Conservation (phyloP, 257 asterid species). For the Striga asiatica region DNA sequence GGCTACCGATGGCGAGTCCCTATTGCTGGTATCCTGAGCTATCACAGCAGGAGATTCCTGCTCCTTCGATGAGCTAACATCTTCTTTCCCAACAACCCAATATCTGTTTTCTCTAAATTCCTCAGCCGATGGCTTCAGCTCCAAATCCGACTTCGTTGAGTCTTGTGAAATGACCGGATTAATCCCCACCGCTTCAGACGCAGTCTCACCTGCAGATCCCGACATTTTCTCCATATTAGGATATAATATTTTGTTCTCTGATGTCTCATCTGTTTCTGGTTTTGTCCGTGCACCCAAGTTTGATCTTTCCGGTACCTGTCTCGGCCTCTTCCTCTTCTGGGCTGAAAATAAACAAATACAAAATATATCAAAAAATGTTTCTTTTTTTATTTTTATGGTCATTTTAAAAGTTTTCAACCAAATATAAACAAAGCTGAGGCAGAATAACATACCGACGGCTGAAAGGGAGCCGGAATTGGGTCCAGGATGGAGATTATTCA, state of each 20-base stretch:
- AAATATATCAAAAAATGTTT: no score
- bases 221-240: slow-evolving; percentile 39
- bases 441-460: slow-evolving; percentile 73
- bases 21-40: slow-evolving; percentile 26
- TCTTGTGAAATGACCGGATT: slow-evolving; percentile 29
- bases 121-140: slow-evolving; percentile 24
- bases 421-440: no score
- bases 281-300: slow-evolving; percentile 35
- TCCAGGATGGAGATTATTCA: no score
- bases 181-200: slow-evolving; percentile 25
- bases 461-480: slow-evolving; percentile 41
- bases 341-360: slow-evolving; percentile 33
- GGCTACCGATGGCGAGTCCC: slow-evolving; percentile 30
- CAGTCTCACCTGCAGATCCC: slow-evolving; percentile 39
- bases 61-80: slow-evolving; percentile 32
- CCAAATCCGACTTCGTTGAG: slow-evolving; percentile 27
- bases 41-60: slow-evolving; percentile 35
- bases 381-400: no score
- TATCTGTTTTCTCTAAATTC: slow-evolving; percentile 29
- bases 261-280: slow-evolving; percentile 41
- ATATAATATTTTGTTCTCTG: slow-evolving; percentile 40
- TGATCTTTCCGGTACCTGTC: slow-evolving; percentile 55
- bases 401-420: no score
- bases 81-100: slow-evolving; percentile 33
- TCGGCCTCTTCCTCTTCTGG: slow-evolving; percentile 78